Conservation (phyloP, 1,284 basidiomycete species). For the Dichomitus squalens region DNA sequence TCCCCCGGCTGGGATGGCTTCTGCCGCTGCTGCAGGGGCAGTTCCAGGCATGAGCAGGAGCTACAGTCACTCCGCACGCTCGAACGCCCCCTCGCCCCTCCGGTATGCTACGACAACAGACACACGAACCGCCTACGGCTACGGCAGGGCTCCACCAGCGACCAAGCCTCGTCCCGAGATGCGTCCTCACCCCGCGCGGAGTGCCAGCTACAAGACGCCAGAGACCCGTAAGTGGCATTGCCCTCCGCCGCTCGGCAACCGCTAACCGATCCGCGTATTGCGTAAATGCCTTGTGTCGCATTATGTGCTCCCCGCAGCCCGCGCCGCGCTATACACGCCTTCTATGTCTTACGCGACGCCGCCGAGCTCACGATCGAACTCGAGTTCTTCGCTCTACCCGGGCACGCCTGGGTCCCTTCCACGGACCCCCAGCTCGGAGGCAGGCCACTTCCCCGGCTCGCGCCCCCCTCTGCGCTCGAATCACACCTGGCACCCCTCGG, state of each 20-base stretch:
- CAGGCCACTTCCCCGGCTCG: conserved; percentile 25
- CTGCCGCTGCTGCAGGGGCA: conserved; percentile 13
- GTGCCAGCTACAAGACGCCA: conserved; percentile 31
- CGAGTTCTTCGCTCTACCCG: conserved; percentile 46
- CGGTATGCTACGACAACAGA: conserved; percentile 36
- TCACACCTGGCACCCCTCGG: conserved; percentile 46
- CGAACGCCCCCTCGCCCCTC: conserved; percentile 38
- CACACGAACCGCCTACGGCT: conserved; percentile 32
- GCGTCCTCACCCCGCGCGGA: conserved; percentile 28
- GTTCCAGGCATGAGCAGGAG: conserved; percentile 29
- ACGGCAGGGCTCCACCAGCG: conserved; percentile 28
- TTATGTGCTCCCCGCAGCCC: conserved; percentile 1
- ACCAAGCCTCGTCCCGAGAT: conserved; percentile 26
- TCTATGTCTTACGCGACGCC: conserved; percentile 34
- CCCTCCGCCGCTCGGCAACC: conserved; percentile 1
- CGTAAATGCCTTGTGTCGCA: conserved; percentile 2
- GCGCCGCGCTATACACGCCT: conserved; percentile 29
- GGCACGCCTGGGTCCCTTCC: conserved; percentile 28
- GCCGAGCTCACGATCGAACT: conserved; percentile 48
- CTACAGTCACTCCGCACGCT: conserved; percentile 35
- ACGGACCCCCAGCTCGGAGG: conserved; percentile 32
- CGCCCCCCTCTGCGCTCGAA: conserved; percentile 46
- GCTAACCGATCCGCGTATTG: conserved; percentile 1
- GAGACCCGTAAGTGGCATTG: conserved; percentile 29
- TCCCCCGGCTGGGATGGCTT: conserved; percentile 20